phyloP scores from a whole-genome alignment of 495 filamentous ascomycete species.

The Pyronema domesticum region DNA sequence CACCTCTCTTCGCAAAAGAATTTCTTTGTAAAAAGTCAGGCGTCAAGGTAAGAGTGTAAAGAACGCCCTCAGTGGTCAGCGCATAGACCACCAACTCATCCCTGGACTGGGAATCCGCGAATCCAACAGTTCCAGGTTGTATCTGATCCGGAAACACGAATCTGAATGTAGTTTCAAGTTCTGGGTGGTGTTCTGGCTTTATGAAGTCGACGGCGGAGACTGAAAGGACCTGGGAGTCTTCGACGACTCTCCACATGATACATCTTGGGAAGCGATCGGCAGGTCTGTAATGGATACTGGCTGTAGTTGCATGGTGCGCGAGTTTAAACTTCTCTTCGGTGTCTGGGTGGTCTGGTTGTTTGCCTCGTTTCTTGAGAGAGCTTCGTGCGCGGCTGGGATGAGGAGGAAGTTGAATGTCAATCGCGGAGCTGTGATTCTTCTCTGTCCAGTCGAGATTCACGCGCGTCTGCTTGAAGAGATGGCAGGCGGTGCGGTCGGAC shows the following conservation, averaged over 20 bases:
- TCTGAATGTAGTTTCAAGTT: conserved; percentile 53
- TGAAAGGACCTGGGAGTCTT: conserved; percentile 62
- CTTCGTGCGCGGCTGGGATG: conserved; percentile 23
- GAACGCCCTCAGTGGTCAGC: conserved; percentile 55
- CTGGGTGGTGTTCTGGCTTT: conserved; percentile 45
- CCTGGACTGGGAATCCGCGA: conserved; percentile 59
- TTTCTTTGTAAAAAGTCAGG: conserved; percentile 58
- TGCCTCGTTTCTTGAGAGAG: conserved; percentile 21
- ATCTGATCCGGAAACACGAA: conserved; percentile 59
- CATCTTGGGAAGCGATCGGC: conserved; percentile 55
- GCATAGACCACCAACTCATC: conserved; percentile 66
- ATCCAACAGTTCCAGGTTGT: conserved; percentile 52
- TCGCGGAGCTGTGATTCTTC: conserved; percentile 41
- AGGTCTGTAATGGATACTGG: conserved; percentile 68
- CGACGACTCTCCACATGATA: conserved; percentile 79
- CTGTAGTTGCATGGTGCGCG: conserved; percentile 55
- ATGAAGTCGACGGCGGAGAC: conserved; percentile 67
- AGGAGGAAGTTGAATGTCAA: conserved; percentile 56
- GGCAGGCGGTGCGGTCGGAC: conserved; percentile 24
- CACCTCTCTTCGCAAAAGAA: conserved; percentile 11
- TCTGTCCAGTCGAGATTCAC: conserved; percentile 56
- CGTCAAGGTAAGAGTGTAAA: conserved; percentile 63
- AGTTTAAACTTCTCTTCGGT: conserved; percentile 51
- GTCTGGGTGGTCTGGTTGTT: conserved; percentile 4
- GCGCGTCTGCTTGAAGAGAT: conserved; percentile 71